Evolutionary conservation across 768 basidiomycete genomes (phyloP).

Genomic region (Suillus subaureus): DNA sequence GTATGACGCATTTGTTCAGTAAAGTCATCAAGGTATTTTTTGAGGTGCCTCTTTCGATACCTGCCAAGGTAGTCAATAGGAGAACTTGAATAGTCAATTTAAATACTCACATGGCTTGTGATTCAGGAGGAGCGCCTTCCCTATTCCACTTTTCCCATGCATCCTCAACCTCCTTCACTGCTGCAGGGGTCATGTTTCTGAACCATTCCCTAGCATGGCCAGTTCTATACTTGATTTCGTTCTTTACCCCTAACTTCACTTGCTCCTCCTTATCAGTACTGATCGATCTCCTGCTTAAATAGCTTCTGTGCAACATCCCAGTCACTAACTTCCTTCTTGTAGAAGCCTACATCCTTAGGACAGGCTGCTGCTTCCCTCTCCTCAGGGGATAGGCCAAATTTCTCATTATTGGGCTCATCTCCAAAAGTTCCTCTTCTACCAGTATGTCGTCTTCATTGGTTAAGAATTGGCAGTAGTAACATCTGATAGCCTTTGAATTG

Average conservation of each 20-base stretch:
- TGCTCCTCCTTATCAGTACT: neutral
- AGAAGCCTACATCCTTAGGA: neutral
- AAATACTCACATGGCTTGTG: neutral
- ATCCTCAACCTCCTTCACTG: neutral
- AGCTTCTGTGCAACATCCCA: neutral
- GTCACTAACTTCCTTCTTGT: neutral
- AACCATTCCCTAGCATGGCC: neutral
- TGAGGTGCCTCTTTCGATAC: conserved; percentile 2
- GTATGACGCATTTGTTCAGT: neutral
- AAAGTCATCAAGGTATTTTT: neutral
- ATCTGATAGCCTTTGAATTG: neutral
- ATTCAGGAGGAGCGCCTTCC: neutral
- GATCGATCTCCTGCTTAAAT: neutral
- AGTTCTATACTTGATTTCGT: conserved; percentile 3
- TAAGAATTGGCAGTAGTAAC: neutral
- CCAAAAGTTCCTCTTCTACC: neutral
- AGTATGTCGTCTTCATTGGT: neutral
- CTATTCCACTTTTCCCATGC: neutral
- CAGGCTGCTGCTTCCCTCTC: neutral
- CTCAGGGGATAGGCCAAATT: neutral
- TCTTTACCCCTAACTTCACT: neutral
- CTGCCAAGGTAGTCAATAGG: neutral
- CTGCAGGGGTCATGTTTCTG: neutral
- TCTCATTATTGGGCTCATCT: neutral
- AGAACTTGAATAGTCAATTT: neutral